A percentile compares a stretch with the other conserved stretches of the same genome.
Conservation (phyloP, 2,329 filamentous ascomycete species). For the Scolecobasidium constrictum region DNA sequence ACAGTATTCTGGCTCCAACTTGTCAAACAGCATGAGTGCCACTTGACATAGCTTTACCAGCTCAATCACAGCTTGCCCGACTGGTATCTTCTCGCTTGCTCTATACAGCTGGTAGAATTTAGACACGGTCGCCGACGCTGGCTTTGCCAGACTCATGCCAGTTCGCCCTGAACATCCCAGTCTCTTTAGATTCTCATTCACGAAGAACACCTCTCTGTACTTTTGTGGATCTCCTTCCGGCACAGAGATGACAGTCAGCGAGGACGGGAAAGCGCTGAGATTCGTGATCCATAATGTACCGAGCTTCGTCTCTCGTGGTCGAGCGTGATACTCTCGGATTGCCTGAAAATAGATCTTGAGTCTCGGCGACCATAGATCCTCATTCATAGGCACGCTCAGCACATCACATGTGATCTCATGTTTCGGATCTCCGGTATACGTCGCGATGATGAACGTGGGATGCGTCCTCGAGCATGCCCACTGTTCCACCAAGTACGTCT, state of each 20-base stretch:
- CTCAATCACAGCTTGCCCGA: slow-evolving; percentile 72
- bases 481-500: slow-evolving; percentile 90
- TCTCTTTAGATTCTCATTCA: slow-evolving; percentile 89
- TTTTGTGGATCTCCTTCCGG: slow-evolving; percentile 75
- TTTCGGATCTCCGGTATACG: slow-evolving; percentile 77
- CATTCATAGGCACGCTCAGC: slow-evolving; percentile 70
- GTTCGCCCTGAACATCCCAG: slow-evolving; percentile 85
- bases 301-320: slow-evolving; percentile 67
- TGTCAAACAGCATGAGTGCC: slow-evolving; percentile 77
- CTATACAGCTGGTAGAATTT: slow-evolving; percentile 90
- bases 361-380: slow-evolving; percentile 66
- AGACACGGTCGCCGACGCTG: slow-evolving; percentile 69
- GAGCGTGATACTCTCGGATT: slow-evolving; percentile 73
- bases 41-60: slow-evolving; percentile 86
- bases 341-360: slow-evolving; percentile 78
- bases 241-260: slow-evolving; percentile 81
- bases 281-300: slow-evolving; percentile 92
- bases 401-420: slow-evolving; percentile 73
- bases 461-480: slow-evolving; percentile 90
- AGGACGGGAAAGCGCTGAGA: slow-evolving; percentile 81
- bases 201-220: slow-evolving; percentile 74
- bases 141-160: slow-evolving; percentile 68
- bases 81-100: slow-evolving; percentile 69
- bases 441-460: slow-evolving; percentile 84
- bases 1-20: slow-evolving; percentile 76